Percentiles rank a stretch among this genome's conserved stretches.
These are phyloP conservation scores for Schwanniomyces polymorphus DNA, from an alignment of 805 yeast species.

Conservation along the genomic window DNA sequence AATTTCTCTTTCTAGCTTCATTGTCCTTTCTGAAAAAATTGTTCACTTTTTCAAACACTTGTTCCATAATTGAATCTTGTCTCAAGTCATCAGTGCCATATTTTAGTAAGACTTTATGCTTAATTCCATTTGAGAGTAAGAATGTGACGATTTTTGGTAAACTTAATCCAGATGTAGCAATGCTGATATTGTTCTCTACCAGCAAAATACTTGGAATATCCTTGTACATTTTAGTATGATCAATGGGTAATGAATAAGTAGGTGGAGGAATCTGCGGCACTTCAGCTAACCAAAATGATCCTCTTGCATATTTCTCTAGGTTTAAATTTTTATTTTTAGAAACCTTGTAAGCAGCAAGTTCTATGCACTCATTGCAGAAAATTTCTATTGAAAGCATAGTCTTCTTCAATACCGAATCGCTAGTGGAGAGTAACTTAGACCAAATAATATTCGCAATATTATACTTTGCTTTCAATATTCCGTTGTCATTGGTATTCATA, in stretches of 20 bases:
- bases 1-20: conserved; percentile 53
- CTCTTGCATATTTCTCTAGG: conserved; percentile 37
- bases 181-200: conserved; percentile 46
- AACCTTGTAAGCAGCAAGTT: conserved; percentile 49
- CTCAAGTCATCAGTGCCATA: conserved; percentile 89
- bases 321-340: conserved; percentile 30
- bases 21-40: conserved; percentile 55
- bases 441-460: conserved; percentile 49
- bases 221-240: conserved; percentile 44
- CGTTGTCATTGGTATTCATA: conserved; percentile 21
- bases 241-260: conserved; percentile 47
- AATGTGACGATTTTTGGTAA: conserved; percentile 77
- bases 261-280: conserved; percentile 70
- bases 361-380: conserved; percentile 52
- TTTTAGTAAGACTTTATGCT: conserved; percentile 65
- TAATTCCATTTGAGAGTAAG: conserved; percentile 55
- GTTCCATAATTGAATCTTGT: conserved; percentile 97
- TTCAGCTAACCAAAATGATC: conserved; percentile 50
- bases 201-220: conserved; percentile 46
- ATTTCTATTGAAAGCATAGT: conserved; percentile 46
- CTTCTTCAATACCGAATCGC: conserved; percentile 18
- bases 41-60: conserved; percentile 88
- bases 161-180: conserved; percentile 85
- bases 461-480: conserved; percentile 46
- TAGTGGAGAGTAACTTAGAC: conserved; percentile 30